Evolutionary conservation across 441 rosid species (phyloP).

Genomic region (Viola pubescens): DNA sequence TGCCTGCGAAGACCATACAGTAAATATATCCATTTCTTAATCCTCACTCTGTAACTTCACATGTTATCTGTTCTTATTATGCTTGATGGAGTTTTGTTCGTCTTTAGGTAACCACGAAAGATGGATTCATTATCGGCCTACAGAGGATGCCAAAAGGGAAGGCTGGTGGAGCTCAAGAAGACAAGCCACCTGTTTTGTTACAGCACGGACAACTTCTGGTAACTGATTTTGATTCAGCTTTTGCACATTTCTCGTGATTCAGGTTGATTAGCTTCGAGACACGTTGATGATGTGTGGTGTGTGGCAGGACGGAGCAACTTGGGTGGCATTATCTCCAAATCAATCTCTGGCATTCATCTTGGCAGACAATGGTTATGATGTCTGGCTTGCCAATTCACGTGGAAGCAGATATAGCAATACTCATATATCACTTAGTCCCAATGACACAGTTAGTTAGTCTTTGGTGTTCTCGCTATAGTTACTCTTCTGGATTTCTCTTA

Average conservation of each 20-base stretch:
- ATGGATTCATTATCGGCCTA: slow-evolving; percentile 45
- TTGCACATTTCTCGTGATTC: neutral
- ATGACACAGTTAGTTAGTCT: slow-evolving; percentile 22
- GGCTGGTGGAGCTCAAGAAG: slow-evolving; percentile 17
- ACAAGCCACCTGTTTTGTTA: slow-evolving; percentile 32
- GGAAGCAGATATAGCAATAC: slow-evolving; percentile 38
- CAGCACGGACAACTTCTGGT: slow-evolving; percentile 45
- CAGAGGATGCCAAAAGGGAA: slow-evolving; percentile 34
- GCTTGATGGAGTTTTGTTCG: neutral
- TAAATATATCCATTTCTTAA: slow-evolving; percentile 1
- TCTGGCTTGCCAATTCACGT: slow-evolving; percentile 40
- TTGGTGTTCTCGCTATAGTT: neutral
- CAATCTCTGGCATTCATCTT: slow-evolving; percentile 36
- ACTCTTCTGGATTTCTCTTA: neutral
- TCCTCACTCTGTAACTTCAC: slow-evolving; percentile 4
- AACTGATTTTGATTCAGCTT: neutral
- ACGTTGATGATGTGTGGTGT: neutral
- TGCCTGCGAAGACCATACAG: slow-evolving; percentile 43
- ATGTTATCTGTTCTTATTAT: neutral
- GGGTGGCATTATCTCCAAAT: slow-evolving; percentile 35
- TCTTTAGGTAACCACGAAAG: slow-evolving; percentile 40
- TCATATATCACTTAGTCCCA: slow-evolving; percentile 29
- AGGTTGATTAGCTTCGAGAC: neutral
- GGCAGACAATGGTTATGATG: slow-evolving; percentile 43
- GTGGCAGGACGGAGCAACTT: slow-evolving; percentile 35